A percentile compares a stretch with the other conserved stretches of the same genome.
Conservation (phyloP, 2,329 filamentous ascomycete genomes). For the Orbilia oligospora region DNA sequence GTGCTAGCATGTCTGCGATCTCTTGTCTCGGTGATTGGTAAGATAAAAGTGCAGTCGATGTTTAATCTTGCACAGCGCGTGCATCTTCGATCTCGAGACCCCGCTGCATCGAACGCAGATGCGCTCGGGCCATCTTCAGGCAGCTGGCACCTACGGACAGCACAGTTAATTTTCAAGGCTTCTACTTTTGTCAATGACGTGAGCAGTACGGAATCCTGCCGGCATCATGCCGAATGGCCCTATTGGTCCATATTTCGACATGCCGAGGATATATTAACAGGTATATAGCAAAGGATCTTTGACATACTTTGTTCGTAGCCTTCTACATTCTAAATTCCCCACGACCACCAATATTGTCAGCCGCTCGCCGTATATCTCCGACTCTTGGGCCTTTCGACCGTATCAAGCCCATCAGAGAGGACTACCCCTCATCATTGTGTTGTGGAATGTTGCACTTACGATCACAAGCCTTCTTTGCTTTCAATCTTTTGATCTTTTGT, state of each 20-base stretch:
- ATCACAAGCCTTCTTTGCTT: constrained; percentile 62
- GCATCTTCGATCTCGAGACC: constrained; percentile 58
- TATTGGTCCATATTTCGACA: neutral
- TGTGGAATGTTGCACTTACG: constrained; percentile 59
- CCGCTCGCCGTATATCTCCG: constrained; percentile 6
- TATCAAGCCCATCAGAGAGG: neutral
- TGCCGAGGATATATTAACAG: neutral
- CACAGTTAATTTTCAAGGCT: constrained; percentile 13
- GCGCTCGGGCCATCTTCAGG: constrained; percentile 38
- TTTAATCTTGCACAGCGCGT: constrained; percentile 60
- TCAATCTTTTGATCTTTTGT: constrained; percentile 62
- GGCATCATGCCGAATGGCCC: constrained; percentile 6
- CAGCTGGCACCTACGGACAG: constrained; percentile 49
- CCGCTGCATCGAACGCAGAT: constrained; percentile 41
- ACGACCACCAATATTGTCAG: constrained; percentile 26
- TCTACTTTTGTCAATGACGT: neutral
- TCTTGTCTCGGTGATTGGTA: constrained; percentile 61
- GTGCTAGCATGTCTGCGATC: constrained; percentile 43
- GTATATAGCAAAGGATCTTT: constrained; percentile 5
- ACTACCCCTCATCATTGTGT: constrained; percentile 20
- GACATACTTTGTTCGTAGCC: constrained; percentile 51
- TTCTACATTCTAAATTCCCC: constrained; percentile 47
- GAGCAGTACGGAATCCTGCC: neutral
- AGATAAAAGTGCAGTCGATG: constrained; percentile 62
- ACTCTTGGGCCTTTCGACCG: neutral